Base-by-base conservation (phyloP, 164 flowering plant species). In the Vitis rotundifolia region DNA sequence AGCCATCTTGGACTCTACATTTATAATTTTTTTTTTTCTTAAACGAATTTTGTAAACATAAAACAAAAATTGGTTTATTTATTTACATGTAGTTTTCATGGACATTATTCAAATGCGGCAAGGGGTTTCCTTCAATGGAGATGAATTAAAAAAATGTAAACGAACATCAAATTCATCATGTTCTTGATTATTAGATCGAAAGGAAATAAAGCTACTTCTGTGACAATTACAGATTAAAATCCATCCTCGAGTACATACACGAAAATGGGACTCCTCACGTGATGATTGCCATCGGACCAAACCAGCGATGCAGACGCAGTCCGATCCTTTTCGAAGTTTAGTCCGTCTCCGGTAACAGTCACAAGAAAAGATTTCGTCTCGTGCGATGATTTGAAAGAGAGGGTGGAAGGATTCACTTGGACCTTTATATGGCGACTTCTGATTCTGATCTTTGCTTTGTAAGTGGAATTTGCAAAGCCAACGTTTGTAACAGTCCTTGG, bases 211-310 rank as follows among this genome's bases (percentile, higher is more conserved):
- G 7, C 6, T 37, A 37, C 44, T 22, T 37, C 44, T 37, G 7
- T 22, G 44, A 37, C 44, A 6, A 5, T 37, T 3, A 37, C 44
- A 5, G 0, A 37, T 37, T 37, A 37, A 37, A 37, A 37, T 6
- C 7, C 74, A 1, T 67, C 18, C 8, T 64, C 62, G 8, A 67
- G 57, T 8, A 62, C 44, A 29, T 55, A 56, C 51, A 31, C 51
- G 44, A 67, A 47, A 47, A 67, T 56, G 0, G 61, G 69, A 57
- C 69, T 67, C 9, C 69, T 67, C 26, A 55, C 69, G 14, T 13
- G 31, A 2, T 67, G 51, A 2, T 5, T 26, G 2, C 64, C 64
- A 49, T 68, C 71, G 1, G 55, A 19, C 71, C 71, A 68, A 22
- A 28, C 44, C 47, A 68, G 19, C 3, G 13, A 49, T 7, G 64